phyloP scores from a whole-genome alignment of 257 asterid genomes.

The Salvia rosmarinus region DNA sequence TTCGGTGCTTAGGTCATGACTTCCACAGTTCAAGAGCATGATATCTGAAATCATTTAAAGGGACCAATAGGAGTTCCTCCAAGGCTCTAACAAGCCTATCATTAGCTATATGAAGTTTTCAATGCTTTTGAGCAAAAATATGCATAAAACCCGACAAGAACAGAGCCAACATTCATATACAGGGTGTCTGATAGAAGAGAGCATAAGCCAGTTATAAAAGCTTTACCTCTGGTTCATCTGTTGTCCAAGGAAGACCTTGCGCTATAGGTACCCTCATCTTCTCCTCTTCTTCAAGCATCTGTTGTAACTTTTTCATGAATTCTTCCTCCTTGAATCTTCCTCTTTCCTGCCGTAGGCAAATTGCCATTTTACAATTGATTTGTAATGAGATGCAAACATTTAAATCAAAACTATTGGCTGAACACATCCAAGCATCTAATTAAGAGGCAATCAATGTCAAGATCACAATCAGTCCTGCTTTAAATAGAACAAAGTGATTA shows the following conservation, averaged over 20 bases:
- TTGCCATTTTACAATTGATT: slow-evolving; percentile 24
- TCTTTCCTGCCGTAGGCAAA: slow-evolving; percentile 65
- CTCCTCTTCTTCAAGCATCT: slow-evolving; percentile 80
- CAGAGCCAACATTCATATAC: background rate
- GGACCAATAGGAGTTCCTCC: background rate
- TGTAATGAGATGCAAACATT: slow-evolving; percentile 15
- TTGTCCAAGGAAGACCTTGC: slow-evolving; percentile 97
- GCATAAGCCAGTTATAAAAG: slow-evolving; percentile 3
- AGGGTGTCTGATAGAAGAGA: slow-evolving; percentile 2
- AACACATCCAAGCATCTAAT: slow-evolving; percentile 31
- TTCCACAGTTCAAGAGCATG: background rate
- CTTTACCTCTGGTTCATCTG: slow-evolving; percentile 94
- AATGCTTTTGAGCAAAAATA: background rate
- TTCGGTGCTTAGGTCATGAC: background rate
- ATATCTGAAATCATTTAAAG: background rate
- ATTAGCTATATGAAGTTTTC: background rate
- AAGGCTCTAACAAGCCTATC: background rate
- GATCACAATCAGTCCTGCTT: slow-evolving; percentile 9
- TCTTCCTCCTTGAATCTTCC: slow-evolving; percentile 89
- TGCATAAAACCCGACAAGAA: background rate
- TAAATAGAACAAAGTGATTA: slow-evolving; percentile 10
- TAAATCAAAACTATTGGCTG: background rate
- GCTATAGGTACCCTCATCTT: slow-evolving; percentile 81
- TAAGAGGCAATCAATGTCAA: background rate
- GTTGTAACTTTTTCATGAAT: slow-evolving; percentile 67